Conservation (phyloP, 1,284 basidiomycete genomes). For the Puccinia polysora region DNA sequence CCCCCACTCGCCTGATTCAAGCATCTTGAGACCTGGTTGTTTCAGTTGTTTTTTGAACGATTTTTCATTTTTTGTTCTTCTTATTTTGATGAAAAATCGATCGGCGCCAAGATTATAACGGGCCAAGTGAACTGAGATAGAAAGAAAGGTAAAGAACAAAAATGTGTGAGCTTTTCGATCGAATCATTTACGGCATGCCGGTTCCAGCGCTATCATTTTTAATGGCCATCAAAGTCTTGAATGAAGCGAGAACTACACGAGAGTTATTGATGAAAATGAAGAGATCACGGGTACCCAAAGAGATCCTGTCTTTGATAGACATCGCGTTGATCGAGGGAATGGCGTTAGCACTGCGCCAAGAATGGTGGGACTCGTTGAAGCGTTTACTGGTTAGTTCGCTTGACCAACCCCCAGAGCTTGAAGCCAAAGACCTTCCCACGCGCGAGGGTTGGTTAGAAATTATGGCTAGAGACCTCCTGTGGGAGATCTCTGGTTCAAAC, state of each 20-base stretch:
- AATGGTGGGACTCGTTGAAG: constrained; percentile 24
- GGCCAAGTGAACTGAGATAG: too few relatives aligned
- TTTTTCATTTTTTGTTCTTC: too few relatives aligned
- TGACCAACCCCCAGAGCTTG: background rate
- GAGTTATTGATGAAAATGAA: background rate
- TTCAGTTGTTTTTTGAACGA: too few relatives aligned
- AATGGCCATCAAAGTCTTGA: constrained; percentile 18
- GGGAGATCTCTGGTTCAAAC: constrained; percentile 23
- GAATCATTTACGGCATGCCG: constrained; percentile 25
- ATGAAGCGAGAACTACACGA: background rate
- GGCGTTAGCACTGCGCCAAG: background rate
- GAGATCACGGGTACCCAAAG: constrained; percentile 7
- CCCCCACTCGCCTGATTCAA: too few relatives aligned
- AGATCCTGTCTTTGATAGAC: background rate
- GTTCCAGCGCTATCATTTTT: constrained; percentile 29
- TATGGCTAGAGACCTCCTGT: constrained; percentile 13
- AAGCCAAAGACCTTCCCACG: background rate
- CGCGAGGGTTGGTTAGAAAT: constrained; percentile 16
- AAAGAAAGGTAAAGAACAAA: too few relatives aligned
- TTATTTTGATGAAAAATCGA: too few relatives aligned
- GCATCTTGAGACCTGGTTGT: too few relatives aligned
- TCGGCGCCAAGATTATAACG: too few relatives aligned
- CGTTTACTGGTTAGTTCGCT: background rate
- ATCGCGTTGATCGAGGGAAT: background rate
- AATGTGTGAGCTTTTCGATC: constrained; percentile 22